A percentile compares a stretch with the other conserved stretches of the same genome.
These are phyloP conservation scores for Brettanomyces anomalus DNA, from an alignment of 805 yeast species.

Conservation along the genomic window DNA sequence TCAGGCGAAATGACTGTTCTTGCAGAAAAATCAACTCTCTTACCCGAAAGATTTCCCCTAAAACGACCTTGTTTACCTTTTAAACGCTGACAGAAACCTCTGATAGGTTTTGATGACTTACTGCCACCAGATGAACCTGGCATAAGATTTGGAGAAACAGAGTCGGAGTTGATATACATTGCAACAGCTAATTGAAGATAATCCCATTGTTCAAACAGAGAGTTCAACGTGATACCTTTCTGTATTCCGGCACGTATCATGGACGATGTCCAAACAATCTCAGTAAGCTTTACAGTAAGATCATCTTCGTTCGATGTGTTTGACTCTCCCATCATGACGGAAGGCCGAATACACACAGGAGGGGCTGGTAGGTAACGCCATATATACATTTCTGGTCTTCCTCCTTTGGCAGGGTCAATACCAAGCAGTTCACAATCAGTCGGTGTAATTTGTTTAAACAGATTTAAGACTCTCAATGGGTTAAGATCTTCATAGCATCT, in stretches of 20 bases:
- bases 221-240: constrained; percentile 87
- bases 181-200: constrained; percentile 92
- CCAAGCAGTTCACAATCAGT: constrained; percentile 90
- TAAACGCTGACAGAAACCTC: constrained; percentile 94
- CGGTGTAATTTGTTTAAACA: constrained; percentile 80
- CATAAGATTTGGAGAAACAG: constrained; percentile 69
- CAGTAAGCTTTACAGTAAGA: constrained; percentile 89
- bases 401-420: constrained; percentile 76
- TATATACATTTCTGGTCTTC: constrained; percentile 91
- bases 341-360: constrained; percentile 97
- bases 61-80: constrained; percentile 99
- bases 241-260: constrained; percentile 91
- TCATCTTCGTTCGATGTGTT: constrained; percentile 95
- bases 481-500: constrained; percentile 89
- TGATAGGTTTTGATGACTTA: constrained; percentile 65
- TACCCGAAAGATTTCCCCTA: constrained; percentile 96
- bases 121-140: constrained; percentile 46
- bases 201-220: constrained; percentile 99
- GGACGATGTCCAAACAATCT: constrained; percentile 94
- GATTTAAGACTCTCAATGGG: constrained; percentile 78
- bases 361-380: constrained; percentile 99
- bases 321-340: constrained; percentile 84
- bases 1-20: constrained; percentile 98
- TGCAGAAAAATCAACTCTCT: constrained; percentile 97
- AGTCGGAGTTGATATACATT: constrained; percentile 94